Evolutionary conservation across 148 eudicot species (phyloP).

Genomic region (Rhododendron mucronatum): DNA sequence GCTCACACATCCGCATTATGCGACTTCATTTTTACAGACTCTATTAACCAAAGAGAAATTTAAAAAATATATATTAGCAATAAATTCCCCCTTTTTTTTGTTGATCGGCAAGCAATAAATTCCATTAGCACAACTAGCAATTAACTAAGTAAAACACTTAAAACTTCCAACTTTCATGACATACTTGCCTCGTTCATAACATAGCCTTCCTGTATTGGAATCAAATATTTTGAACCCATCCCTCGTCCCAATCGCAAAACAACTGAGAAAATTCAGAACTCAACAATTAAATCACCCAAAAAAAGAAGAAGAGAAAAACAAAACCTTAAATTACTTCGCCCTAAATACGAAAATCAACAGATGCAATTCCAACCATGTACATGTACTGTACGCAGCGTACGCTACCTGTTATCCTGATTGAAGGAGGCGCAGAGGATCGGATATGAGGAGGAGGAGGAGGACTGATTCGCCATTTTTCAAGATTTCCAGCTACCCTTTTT

Average conservation of each 20-base stretch:
- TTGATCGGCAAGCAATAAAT: too few species aligned
- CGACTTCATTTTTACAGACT: not conserved
- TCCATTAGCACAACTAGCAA: not conserved
- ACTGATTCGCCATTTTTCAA: too few species aligned
- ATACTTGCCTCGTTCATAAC: conserved; percentile 62
- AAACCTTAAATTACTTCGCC: too few species aligned
- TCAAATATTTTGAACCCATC: conserved; percentile 79
- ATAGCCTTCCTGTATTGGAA: conserved; percentile 60
- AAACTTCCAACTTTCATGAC: not conserved
- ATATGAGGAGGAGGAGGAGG: too few species aligned
- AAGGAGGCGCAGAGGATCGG: too few species aligned
- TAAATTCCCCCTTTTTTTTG: too few species aligned
- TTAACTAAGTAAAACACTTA: not conserved
- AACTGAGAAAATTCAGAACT: conserved; percentile 32
- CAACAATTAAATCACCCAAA: not conserved
- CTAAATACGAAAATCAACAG: too few species aligned
- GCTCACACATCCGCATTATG: too few species aligned
- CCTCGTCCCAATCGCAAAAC: conserved; percentile 79
- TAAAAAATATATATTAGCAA: too few species aligned
- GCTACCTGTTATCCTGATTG: too few species aligned
- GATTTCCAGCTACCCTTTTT: not conserved
- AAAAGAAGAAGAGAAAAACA: not conserved
- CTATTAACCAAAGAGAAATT: not conserved
- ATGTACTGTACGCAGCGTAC: too few species aligned
- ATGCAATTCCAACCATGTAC: too few species aligned